A percentile compares a stretch with the other conserved stretches of the same genome.
Conservation (phyloP, 1,284 basidiomycete species). For the Porodaedalea pini region DNA sequence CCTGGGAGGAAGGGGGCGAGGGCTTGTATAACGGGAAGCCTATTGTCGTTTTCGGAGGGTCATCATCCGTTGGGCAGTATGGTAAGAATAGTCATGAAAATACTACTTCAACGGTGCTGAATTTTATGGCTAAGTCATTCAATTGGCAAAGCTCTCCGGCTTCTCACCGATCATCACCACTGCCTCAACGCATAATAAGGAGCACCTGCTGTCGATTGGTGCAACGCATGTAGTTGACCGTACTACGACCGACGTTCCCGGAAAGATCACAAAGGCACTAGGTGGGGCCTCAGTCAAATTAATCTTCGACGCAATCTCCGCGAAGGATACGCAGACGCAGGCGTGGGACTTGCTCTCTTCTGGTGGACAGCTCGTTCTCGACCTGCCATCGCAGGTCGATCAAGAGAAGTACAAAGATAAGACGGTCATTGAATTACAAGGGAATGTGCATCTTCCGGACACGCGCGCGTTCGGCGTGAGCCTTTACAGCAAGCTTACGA, state of each 20-base stretch:
- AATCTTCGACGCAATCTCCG: constrained; percentile 37
- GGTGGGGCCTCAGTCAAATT: constrained; percentile 30
- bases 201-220: constrained; percentile 45
- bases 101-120: constrained; percentile 29
- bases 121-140: constrained; percentile 24
- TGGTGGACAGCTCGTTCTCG: constrained; percentile 20
- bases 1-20: constrained; percentile 26
- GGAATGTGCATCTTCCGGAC: neutral
- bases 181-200: constrained; percentile 42
- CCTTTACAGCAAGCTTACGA: constrained; percentile 13
- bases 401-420: constrained; percentile 9
- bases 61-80: constrained; percentile 37
- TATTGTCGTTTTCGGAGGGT: constrained; percentile 36
- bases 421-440: constrained; percentile 1
- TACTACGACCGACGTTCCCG: constrained; percentile 28
- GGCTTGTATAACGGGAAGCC: constrained; percentile 28
- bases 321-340: constrained; percentile 16
- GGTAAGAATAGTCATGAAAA: constrained; percentile 26
- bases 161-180: constrained; percentile 54
- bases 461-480: constrained; percentile 8
- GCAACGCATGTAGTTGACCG: constrained; percentile 53
- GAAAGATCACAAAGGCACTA: constrained; percentile 31
- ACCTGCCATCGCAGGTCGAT: neutral
- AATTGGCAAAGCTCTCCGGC: constrained; percentile 50
- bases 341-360: constrained; percentile 24